Evolutionary conservation across 2,329 filamentous ascomycete species (phyloP), one percentile per base, ranked within the genome.

Genomic region (Cladorrhinum sp.): DNA sequence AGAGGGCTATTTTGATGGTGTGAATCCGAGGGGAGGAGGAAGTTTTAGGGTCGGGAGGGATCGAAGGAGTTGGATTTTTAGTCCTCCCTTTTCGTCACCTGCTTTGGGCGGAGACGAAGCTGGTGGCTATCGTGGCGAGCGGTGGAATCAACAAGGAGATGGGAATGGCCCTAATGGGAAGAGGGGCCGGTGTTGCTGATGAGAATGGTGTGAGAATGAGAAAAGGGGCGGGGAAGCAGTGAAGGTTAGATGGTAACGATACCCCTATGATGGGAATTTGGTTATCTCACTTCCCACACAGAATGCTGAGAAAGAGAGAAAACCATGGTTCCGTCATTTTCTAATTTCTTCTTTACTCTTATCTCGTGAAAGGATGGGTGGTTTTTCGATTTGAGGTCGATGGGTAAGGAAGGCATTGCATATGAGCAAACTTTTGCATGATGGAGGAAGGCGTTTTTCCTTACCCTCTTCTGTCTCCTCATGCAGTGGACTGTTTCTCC

Each of bases 41-140:
- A 85, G 82, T 67, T 85, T 86, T 67, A 77, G 84, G 52, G 78
- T 86, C 16, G 83, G 83, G 7, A 76, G 81, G 56, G 84, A 86
- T 67, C 72, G 84, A 41, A 73, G 83, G 49, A 85, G 83, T 70
- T 86, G 84, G 84, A 70, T 85, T 23, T 85, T 86, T 66, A 79
- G 81, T 1, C 81, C 81, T 0, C 75, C 71, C 1, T 85, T 85
- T 20, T 80, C 79, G 10, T 81, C 81, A 1, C 76, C 79, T 10
- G 74, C 1, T 58, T 20, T 16, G 29, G 63, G 27, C 58, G 27
- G 22, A 16, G 27, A 38, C 16, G 10, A 24, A 16, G 27, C n/a
- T 5, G n/a, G 29, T 20, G 3, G n/a, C 12, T 1, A 18, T 9
- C 18, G 16, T 18, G 29, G 29, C n/a, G 51, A 36, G 9, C 1